Evolutionary conservation across 257 asterid genomes (phyloP), one percentile per base, ranked within the genome.

Genomic region (Solanum piurae): DNA sequence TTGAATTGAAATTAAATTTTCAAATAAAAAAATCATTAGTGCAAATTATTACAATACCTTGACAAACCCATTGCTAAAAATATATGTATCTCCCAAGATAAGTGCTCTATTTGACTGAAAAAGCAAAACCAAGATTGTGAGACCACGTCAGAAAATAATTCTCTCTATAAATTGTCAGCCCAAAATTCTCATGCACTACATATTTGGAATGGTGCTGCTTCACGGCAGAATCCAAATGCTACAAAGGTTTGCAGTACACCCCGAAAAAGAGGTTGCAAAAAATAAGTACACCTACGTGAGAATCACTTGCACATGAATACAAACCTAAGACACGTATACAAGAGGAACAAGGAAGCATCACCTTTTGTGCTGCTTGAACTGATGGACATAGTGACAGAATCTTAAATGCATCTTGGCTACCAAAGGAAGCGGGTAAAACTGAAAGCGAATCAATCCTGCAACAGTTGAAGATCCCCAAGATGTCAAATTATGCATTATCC

Each of bases 361-460:
- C 99, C 98, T 96, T 94, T 62, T 95, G 91, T 86, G 95, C 96
- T 73, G 86, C 90, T 91, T 96, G 98, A 89, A 95, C 96, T 86
- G 98, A 94, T 29, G 97, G 96, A 86, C 98, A 96, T 25, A 94
- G 94, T 86, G 96, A 94, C 77, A 97, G 95, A 88, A 97, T 91
- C 93, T 92, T 96, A 25, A 94, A 92, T 79, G 99, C 98, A 91
- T 97, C 99, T 91, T 92, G 96, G 76, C 94, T 90, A 86, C 92
- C 91, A 93, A 97, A 95, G 83, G 99, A 94, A 87, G 95, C 37
- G 52, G 99, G 99, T 86, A 97, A 92, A 76, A 95, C 95, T 40
- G 98, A 93, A 84, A 97, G 98, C 25, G 98, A 92, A 92, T 94
- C 96, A 89, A 97, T 89, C 99, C 99, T 97, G 96, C 90, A 91